phyloP scores from a whole-genome alignment of 202 grass and related monocot genomes.

The Bolboschoenoplectus hybrid region DNA sequence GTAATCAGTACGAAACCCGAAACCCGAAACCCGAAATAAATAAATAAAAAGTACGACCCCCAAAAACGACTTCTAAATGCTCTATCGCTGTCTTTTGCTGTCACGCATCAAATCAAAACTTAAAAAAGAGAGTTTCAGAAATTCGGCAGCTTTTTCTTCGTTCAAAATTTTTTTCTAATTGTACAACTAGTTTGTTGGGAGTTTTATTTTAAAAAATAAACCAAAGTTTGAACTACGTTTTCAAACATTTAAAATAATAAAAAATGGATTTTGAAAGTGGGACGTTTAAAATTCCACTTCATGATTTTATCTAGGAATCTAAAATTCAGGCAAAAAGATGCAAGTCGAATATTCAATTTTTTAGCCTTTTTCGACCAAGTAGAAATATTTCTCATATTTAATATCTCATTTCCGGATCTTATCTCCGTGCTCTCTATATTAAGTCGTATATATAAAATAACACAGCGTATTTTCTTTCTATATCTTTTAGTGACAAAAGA shows the following conservation, averaged over 20 bases:
- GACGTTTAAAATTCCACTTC: not conserved
- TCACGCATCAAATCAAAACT: slow-evolving; percentile 4
- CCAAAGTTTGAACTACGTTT: not conserved
- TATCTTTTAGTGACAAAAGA: too few species aligned
- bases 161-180: not conserved
- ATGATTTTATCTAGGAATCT: not conserved
- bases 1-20: not conserved
- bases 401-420: too few species aligned
- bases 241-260: slow-evolving; percentile 1
- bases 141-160: not conserved
- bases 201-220: not conserved
- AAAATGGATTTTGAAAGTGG: not conserved
- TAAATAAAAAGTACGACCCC: too few species aligned
- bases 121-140: not conserved
- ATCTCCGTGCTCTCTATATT: too few species aligned
- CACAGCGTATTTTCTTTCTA: too few species aligned
- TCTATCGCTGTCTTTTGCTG: not conserved
- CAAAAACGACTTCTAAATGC: not conserved
- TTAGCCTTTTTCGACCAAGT: too few species aligned
- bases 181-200: not conserved
- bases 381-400: too few species aligned
- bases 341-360: too few species aligned
- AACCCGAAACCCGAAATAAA: not conserved
- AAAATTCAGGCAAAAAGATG: too few species aligned
- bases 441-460: too few species aligned